Base-by-base conservation (phyloP, 176 grass and related monocot species). In the Oryza meridionalis region DNA sequence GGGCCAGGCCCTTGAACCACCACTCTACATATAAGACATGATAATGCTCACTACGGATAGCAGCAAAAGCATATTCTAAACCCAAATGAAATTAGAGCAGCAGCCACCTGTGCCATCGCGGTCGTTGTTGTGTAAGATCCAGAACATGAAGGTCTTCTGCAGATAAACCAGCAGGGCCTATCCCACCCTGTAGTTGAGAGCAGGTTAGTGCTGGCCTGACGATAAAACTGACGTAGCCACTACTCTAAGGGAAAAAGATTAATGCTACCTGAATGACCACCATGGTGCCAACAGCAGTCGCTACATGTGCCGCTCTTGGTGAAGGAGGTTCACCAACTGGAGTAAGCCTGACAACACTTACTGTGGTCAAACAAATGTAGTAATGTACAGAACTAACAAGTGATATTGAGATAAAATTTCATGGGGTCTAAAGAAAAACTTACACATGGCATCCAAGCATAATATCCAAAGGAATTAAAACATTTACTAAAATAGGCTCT, bases 111-210 rank as follows among this genome's bases (percentile, higher is more conserved):
- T 99, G 93, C 96, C 96, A 99, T 65, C 96, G 91, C 12, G 96
- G 93, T 19, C 86, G 90, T 65, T 93, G 96, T 72, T 91, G 91
- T 84, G 96, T 96, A 49, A 99, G 80, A 76, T 99, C 96, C 66
- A 99, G 62, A 85, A 99, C 96, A 90, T 99, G 96, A 55, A 99
- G 96, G 79, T 99, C 96, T 88, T 99, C 96, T n/a, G 93, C 87
- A 69, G 93, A 99, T 79, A 99, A 92, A 69, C 96, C 96, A 79
- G 91, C 86, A 76, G 96, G 96, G 9, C 96, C 96, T 85, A 99
- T 99, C 72, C 96, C 96, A 86, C 96, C 96, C 96, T 99, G 77
- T 25, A 88, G 73, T 42, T 50, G 33, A 26, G 24, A 88, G 61
- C 49, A 29, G 62, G 59, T 61, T 65, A 31, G 62, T 47, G 78